Base-by-base conservation (phyloP, 306 rosid genomes). In the Fragaria iinumae region DNA sequence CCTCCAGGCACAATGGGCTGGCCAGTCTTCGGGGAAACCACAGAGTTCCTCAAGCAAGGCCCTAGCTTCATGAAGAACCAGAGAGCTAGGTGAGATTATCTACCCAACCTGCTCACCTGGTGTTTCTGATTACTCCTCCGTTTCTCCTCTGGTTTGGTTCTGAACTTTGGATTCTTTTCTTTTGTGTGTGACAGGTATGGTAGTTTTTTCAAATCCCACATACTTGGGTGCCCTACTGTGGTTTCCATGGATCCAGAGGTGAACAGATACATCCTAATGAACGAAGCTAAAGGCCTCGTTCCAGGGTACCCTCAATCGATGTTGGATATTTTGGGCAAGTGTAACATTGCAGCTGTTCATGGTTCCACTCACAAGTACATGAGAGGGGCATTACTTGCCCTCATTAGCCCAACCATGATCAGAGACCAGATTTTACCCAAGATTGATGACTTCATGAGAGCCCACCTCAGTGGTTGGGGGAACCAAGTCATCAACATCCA, bases 1-100 rank as follows among this genome's bases (percentile, higher is more conserved):
- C 99, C 99, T 39, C 99, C 90, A 5, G 99, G 99, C 48, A 96
- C 99, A 84, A 96, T 96, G 99, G 99, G 99, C 4, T 96, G 99
- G 99, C 99, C 99, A 63, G 59, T 96, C 36, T 91, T 96, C 76
- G 99, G 99, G 0, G 99, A 96, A 38, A 96, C 99, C 7, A 91
- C 96, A 16, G 99, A 96, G 90, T 96, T 96, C 80, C 98, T 96
- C 10, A 96, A 92, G 64, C 98, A 86, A 83, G 99, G 99, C 21
- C 99, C 99, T 0, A 90, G 84, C 87, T 96, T 96, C 91, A 89
- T 96, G 98, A 96, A 92, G 85, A 88, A 77, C 80, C 94, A 92
- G 59, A 83, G 97, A 91, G 93, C 94, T 80, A 91, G 99, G 99
- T 96, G 83, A 75, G 47, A 49, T 16, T 59, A 67, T 72, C 21